phyloP scores from a whole-genome alignment of 768 basidiomycete species.

The Podaxis carcinomalis region DNA sequence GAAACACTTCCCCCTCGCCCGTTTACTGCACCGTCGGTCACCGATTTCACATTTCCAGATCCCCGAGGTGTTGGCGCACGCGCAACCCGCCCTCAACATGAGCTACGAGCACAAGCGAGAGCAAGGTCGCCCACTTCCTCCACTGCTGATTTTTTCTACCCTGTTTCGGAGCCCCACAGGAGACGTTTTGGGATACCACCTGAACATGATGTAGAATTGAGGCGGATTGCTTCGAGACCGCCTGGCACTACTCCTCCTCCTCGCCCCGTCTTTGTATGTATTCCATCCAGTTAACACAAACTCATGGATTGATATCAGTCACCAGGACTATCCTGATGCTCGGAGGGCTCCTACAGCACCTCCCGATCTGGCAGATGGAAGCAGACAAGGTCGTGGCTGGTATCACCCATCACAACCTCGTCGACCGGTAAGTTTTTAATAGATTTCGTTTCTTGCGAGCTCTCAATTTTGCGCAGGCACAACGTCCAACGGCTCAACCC shows the following conservation, averaged over 20 bases:
- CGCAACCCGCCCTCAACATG: background rate
- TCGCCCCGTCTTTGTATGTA: background rate
- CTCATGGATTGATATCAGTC: background rate
- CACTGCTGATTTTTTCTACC: conserved; percentile 1
- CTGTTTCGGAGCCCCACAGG: background rate
- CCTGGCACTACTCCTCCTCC: background rate
- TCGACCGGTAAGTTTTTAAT: background rate
- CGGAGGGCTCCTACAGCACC: conserved; percentile 22
- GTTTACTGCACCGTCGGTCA: conserved; percentile 8
- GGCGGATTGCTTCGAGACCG: background rate
- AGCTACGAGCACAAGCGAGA: background rate
- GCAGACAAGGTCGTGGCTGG: conserved; percentile 22
- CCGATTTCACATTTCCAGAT: background rate
- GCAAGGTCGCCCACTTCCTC: background rate
- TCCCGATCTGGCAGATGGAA: conserved; percentile 16
- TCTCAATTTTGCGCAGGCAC: background rate
- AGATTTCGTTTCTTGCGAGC: background rate
- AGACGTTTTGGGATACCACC: background rate
- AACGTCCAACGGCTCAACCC: background rate
- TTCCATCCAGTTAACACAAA: background rate
- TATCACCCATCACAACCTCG: conserved; percentile 19
- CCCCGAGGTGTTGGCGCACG: background rate
- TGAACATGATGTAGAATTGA: background rate
- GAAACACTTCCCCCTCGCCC: conserved; percentile 12
- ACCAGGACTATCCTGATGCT: background rate